phyloP scores from a whole-genome alignment of 73 alveolate species.

The Stentor coeruleus region DNA sequence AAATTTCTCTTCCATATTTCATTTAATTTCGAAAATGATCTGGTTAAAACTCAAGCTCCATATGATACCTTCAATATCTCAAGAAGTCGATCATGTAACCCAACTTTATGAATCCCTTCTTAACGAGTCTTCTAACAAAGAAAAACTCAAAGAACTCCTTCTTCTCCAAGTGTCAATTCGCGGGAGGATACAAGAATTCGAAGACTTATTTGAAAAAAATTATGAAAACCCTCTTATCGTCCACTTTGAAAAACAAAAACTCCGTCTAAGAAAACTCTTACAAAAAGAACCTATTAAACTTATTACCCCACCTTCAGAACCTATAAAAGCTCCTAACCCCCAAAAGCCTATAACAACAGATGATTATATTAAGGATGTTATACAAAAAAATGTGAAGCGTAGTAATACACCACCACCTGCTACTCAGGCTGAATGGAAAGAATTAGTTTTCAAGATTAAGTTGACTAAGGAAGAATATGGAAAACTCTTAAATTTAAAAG shows the following conservation, averaged over 20 bases:
- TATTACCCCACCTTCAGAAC: not conserved
- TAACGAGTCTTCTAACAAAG: not conserved
- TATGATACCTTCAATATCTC: constrained; percentile 3
- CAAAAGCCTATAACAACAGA: constrained; percentile 15
- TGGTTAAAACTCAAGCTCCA: constrained; percentile 12
- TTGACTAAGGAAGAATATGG: constrained; percentile 18
- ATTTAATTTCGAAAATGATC: no score
- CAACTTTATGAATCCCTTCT: not conserved
- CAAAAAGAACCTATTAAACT: not conserved
- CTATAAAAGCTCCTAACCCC: not conserved
- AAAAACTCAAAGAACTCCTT: constrained; percentile 15
- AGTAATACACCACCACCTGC: not conserved
- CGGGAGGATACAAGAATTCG: constrained; percentile 17
- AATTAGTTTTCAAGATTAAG: constrained; percentile 7
- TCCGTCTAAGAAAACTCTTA: constrained; percentile 10
- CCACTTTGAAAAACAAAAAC: constrained; percentile 20
- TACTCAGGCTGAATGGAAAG: constrained; percentile 26
- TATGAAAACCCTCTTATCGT: not conserved
- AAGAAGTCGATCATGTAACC: not conserved
- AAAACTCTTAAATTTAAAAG: not conserved
- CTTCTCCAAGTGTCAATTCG: constrained; percentile 19
- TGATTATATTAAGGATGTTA: not conserved
- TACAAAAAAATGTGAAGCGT: not conserved
- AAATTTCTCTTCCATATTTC: no score
- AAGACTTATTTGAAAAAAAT: not conserved